phyloP scores from a whole-genome alignment of 768 basidiomycete species.

The Agaricus blazei region DNA sequence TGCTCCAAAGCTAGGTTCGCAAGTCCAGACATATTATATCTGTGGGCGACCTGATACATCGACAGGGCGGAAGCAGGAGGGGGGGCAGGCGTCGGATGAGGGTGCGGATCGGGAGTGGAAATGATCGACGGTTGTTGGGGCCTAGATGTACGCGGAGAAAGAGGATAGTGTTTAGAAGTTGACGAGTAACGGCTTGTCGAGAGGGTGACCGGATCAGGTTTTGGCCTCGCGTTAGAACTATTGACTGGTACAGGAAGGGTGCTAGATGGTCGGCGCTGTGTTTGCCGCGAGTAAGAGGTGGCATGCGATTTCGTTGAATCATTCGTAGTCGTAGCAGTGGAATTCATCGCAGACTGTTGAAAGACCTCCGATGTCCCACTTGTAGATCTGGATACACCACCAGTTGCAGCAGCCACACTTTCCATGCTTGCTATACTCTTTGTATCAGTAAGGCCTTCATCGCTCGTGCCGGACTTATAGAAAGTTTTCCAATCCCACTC shows the following conservation, averaged over 20 bases:
- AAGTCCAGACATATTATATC: conserved; percentile 64
- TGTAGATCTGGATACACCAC: conserved; percentile 23
- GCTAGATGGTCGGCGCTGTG: conserved; percentile 18
- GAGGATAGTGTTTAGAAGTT: conserved; percentile 35
- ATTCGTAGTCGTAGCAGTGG: conserved; percentile 20
- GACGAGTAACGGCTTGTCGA: conserved; percentile 27
- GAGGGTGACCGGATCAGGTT: conserved; percentile 36
- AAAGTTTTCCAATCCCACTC: conserved; percentile 75
- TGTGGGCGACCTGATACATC: conserved; percentile 73
- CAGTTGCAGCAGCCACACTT: conserved; percentile 26
- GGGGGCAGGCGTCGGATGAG: conserved; percentile 60
- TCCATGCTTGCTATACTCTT: conserved; percentile 51
- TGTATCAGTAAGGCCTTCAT: conserved; percentile 33
- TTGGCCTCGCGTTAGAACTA: conserved; percentile 25
- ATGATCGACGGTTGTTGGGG: conserved; percentile 25
- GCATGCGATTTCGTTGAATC: conserved; percentile 9
- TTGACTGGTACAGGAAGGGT: conserved; percentile 15
- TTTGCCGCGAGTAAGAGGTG: conserved; percentile 11
- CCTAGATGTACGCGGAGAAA: conserved; percentile 42
- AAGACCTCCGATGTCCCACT: conserved; percentile 25
- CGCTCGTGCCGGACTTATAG: conserved; percentile 28
- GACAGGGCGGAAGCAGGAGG: conserved; percentile 67
- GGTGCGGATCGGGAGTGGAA: conserved; percentile 58
- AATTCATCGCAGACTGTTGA: conserved; percentile 16
- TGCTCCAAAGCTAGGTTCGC: conserved; percentile 67